These are phyloP conservation scores for Phialemoniopsis sp. DNA, from an alignment of 2,329 filamentous ascomycete species.

Conservation along the genomic window DNA sequence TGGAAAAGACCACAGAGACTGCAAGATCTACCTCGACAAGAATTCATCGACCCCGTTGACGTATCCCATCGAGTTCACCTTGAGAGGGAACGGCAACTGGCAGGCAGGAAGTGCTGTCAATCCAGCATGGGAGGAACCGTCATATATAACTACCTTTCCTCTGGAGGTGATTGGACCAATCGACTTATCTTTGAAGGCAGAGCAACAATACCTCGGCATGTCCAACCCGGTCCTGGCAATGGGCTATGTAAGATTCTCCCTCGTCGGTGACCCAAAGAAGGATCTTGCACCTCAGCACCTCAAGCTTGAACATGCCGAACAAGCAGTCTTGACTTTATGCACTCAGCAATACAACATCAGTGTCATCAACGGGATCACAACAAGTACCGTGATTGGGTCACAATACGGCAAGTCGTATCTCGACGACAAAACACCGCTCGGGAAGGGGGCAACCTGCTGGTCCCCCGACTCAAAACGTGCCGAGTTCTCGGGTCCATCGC, in stretches of 20 bases:
- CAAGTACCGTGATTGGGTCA: background rate
- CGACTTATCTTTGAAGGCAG: background rate
- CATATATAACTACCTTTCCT: background rate
- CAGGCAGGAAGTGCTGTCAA: background rate
- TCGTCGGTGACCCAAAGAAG: background rate
- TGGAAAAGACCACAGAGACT: background rate
- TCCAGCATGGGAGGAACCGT: background rate
- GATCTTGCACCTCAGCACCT: background rate
- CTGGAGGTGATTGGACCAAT: background rate
- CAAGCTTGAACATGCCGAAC: background rate
- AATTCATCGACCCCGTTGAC: background rate
- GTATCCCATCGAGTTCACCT: constrained; percentile 1
- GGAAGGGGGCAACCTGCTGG: background rate
- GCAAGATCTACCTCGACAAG: background rate
- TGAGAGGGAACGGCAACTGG: background rate
- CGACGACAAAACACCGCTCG: background rate
- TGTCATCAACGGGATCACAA: background rate
- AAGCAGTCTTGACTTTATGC: background rate
- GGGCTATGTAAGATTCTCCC: background rate
- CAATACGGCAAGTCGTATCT: background rate
- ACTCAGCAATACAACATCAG: background rate
- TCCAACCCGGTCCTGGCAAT: background rate
- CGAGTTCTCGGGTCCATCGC: background rate
- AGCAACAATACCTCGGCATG: background rate
- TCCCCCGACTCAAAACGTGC: background rate